These are phyloP conservation scores for Neonectria punicea DNA, from an alignment of 2,329 filamentous ascomycete species.

Conservation along the genomic window DNA sequence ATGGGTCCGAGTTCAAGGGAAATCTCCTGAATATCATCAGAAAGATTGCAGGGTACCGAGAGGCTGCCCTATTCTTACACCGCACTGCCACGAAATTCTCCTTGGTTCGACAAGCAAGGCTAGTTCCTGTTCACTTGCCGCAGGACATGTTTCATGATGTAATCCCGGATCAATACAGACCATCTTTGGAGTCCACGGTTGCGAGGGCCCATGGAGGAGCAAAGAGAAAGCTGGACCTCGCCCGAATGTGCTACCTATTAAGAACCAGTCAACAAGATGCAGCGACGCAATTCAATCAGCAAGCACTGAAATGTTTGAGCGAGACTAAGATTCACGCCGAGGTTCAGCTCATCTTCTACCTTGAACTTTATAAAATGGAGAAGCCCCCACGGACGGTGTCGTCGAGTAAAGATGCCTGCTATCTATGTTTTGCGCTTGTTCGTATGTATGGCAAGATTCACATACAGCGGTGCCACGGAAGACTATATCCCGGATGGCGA, in stretches of 20 bases:
- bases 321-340: neutral
- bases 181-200: neutral
- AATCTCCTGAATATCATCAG: slow-evolving; percentile 47
- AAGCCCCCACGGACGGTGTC: too few relatives aligned
- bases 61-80: slow-evolving; percentile 48
- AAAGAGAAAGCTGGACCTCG: neutral
- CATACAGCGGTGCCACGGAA: too few relatives aligned
- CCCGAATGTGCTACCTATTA: neutral
- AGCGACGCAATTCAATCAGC: neutral
- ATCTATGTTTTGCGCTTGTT: too few relatives aligned
- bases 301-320: neutral
- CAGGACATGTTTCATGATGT: neutral
- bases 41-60: slow-evolving; percentile 52
- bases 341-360: neutral
- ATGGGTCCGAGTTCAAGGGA: slow-evolving; percentile 27
- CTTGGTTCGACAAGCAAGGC: slow-evolving; percentile 41
- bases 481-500: too few relatives aligned
- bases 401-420: too few relatives aligned
- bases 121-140: neutral
- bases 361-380: too few relatives aligned
- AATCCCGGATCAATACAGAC: neutral
- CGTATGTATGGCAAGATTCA: too few relatives aligned
- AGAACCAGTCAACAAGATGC: neutral
- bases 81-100: slow-evolving; percentile 44
- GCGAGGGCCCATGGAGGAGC: neutral